Conservation (phyloP, 495 filamentous ascomycete genomes). For the Neurospora terricola region DNA sequence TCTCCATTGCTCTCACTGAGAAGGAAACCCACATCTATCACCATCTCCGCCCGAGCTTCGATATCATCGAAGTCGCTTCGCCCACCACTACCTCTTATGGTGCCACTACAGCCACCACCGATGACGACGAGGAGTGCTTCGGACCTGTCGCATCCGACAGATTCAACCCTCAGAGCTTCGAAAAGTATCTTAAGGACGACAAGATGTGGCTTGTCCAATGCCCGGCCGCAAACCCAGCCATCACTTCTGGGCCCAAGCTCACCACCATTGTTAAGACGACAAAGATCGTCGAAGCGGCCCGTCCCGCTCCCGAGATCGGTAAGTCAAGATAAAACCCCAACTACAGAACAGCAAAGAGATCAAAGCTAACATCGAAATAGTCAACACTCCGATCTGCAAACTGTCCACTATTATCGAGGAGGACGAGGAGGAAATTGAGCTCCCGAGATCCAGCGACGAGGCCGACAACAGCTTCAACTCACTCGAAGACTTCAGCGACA, state of each 20-base stretch:
- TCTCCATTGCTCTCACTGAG: not conserved
- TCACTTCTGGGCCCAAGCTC: not conserved
- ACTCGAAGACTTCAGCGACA: not conserved
- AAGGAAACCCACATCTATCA: not conserved
- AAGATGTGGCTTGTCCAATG: not conserved
- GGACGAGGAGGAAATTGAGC: not conserved
- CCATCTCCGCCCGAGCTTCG: not conserved
- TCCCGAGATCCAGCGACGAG: not conserved
- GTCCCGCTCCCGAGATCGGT: accelerated
- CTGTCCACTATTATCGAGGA: not conserved
- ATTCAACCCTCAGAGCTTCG: accelerated
- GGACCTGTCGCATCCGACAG: not conserved
- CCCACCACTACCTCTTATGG: accelerated
- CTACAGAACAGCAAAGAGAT: not conserved
- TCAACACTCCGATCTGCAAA: not conserved
- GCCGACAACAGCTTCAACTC: not conserved
- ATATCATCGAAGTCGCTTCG: not conserved
- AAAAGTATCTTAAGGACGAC: not conserved
- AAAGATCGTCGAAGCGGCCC: not conserved
- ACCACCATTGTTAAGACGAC: accelerated
- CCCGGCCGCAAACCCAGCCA: not conserved
- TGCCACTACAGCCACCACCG: accelerated
- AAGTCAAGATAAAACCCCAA: not conserved
- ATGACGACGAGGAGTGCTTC: too few relatives aligned
- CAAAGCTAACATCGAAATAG: not conserved